A percentile compares a stretch with the other conserved stretches of the same genome.
Conservation (phyloP, 306 rosid species). For the Sphenostylis stenocarpa region DNA sequence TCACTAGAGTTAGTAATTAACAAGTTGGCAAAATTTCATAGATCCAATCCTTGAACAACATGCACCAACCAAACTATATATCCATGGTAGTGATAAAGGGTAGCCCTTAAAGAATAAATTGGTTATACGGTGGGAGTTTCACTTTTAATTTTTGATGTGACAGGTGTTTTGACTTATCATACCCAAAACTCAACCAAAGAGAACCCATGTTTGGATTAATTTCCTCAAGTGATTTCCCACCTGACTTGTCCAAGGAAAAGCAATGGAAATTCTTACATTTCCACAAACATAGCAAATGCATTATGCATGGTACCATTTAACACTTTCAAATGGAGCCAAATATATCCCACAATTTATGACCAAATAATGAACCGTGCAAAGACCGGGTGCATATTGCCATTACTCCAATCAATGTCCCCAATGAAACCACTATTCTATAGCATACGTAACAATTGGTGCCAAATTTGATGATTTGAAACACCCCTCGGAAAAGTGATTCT, state of each 20-base stretch:
- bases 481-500: conserved; percentile 23
- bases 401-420: not conserved
- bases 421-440: conserved; percentile 20
- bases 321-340: conserved; percentile 23
- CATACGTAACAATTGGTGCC: conserved; percentile 33
- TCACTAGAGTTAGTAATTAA: not conserved
- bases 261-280: not conserved
- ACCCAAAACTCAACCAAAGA: not conserved
- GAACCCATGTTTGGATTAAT: not conserved
- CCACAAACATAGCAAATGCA: not conserved
- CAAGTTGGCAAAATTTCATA: not conserved
- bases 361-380: not conserved
- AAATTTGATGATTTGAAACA: conserved; percentile 37
- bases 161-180: conserved; percentile 33
- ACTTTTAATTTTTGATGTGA: conserved; percentile 40
- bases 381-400: not conserved
- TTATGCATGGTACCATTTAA: not conserved
- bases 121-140: conserved; percentile 22
- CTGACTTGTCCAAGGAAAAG: conserved; percentile 11
- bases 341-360: conserved; percentile 15
- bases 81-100: not conserved
- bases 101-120: conserved; percentile 4
- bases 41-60: not conserved
- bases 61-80: conserved; percentile 20
- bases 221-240: conserved; percentile 8